Evolutionary conservation across 108 stramenopile genomes (phyloP).

Genomic region (Licmophora abbreviata): DNA sequence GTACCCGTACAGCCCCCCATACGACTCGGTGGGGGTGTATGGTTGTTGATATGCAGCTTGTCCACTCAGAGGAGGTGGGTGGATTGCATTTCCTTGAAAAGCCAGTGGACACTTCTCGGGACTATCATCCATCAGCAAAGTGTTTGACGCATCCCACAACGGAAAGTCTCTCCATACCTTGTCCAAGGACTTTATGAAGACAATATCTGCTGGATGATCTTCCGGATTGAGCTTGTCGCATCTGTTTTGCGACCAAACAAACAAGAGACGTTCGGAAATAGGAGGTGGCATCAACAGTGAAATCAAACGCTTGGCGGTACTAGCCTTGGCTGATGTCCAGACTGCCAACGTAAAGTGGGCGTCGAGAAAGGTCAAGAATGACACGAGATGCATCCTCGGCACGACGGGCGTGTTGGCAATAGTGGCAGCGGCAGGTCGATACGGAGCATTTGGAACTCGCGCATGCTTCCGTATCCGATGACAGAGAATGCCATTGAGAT

Average conservation of each 20-base stretch:
- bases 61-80: constrained; percentile 65
- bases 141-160: constrained; percentile 67
- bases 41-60: constrained; percentile 8
- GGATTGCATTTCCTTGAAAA: constrained; percentile 46
- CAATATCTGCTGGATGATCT: constrained; percentile 10
- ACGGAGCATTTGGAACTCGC: constrained; percentile 9
- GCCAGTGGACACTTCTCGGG: constrained; percentile 62
- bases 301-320: constrained; percentile 52
- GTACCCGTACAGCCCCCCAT: no score
- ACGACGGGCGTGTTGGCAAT: constrained; percentile 62
- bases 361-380: constrained; percentile 40
- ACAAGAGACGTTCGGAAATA: constrained; percentile 41
- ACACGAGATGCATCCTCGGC: constrained; percentile 39
- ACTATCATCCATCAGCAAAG: constrained; percentile 74
- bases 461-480: constrained; percentile 44
- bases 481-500: constrained; percentile 83
- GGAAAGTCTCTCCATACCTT: constrained; percentile 69
- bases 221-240: constrained; percentile 9
- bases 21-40: no score
- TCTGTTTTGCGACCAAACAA: constrained; percentile 63
- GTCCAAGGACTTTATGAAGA: constrained; percentile 53
- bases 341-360: constrained; percentile 56
- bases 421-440: constrained; percentile 28
- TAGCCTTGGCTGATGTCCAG: constrained; percentile 74
- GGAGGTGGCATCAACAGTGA: constrained; percentile 35